These are phyloP conservation scores for Rhodotorula taiwanensis DNA, from an alignment of 768 basidiomycete species.

Conservation along the genomic window DNA sequence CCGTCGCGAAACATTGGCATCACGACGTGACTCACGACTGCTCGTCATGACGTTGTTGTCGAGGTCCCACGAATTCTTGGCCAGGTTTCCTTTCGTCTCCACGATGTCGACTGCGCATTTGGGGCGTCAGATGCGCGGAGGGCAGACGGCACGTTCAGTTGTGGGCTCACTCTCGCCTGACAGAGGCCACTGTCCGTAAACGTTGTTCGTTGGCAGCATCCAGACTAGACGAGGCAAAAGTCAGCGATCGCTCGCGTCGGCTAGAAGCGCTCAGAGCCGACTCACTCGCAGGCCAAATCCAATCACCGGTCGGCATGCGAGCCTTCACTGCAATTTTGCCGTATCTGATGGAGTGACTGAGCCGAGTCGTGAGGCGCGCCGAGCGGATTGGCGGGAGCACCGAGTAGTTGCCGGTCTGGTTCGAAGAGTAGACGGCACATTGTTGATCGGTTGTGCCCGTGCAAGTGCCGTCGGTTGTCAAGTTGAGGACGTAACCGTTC, in stretches of 20 bases:
- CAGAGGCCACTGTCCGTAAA: conserved; percentile 54
- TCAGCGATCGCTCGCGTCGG: too few relatives aligned
- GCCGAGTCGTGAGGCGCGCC: conserved; percentile 68
- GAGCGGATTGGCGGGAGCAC: conserved; percentile 79
- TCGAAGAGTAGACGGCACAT: conserved; percentile 43
- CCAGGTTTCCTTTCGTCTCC: conserved; percentile 56
- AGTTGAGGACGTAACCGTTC: conserved; percentile 68
- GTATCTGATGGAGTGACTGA: conserved; percentile 64
- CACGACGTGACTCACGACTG: too few relatives aligned
- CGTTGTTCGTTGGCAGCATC: conserved; percentile 51
- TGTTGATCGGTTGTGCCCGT: conserved; percentile 59
- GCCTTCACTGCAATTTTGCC: conserved; percentile 78
- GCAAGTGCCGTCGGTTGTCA: conserved; percentile 59
- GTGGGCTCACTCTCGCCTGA: conserved; percentile 55
- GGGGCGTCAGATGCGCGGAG: neutral
- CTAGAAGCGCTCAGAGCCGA: too few relatives aligned
- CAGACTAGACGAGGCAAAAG: too few relatives aligned
- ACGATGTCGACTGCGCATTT: conserved; percentile 48
- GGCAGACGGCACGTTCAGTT: too few relatives aligned
- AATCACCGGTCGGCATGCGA: conserved; percentile 60
- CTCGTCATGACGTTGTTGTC: conserved; percentile 51
- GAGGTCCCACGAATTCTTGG: conserved; percentile 54
- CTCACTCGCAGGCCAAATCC: conserved; percentile 51
- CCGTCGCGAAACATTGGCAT: too few relatives aligned
- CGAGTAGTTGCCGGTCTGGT: conserved; percentile 26